A percentile compares a stretch with the other conserved stretches of the same genome.
Conservation (phyloP, 306 rosid genomes). For the cucumber (Cucumis sativus) region DNA sequence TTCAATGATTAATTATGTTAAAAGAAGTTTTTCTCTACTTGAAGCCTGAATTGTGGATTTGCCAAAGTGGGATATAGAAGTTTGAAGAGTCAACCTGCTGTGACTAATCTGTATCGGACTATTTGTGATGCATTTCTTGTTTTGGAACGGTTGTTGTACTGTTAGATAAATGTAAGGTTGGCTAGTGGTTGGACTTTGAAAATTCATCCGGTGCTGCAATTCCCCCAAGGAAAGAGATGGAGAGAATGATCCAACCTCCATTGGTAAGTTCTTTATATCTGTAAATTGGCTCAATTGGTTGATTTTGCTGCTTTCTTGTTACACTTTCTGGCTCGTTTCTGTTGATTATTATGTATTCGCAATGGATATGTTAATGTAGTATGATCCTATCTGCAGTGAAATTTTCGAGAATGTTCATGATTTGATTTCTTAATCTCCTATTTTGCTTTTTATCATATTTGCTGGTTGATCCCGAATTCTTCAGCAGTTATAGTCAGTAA, state of each 20-base stretch:
- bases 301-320: background rate
- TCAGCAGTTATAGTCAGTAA: background rate
- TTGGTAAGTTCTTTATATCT: background rate
- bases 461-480: background rate
- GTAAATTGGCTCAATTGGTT: constrained; percentile 1
- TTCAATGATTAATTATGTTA: background rate
- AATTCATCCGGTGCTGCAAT: background rate
- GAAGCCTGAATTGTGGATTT: constrained; percentile 1
- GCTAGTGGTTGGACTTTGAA: background rate
- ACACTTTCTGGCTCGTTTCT: background rate
- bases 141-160: background rate
- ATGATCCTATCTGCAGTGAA: background rate
- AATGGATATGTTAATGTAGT: background rate
- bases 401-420: background rate
- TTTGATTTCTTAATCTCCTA: background rate
- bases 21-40: background rate
- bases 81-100: background rate
- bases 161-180: constrained; percentile 1
- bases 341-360: background rate
- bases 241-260: constrained; percentile 16
- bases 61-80: background rate
- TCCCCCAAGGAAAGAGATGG: constrained; percentile 10
- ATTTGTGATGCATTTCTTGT: constrained; percentile 6
- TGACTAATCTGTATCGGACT: background rate
- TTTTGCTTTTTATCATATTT: background rate